A percentile compares a stretch with the other conserved stretches of the same genome.
Conservation (phyloP, 164 flowering plant species). For the Magnolia sinica region DNA sequence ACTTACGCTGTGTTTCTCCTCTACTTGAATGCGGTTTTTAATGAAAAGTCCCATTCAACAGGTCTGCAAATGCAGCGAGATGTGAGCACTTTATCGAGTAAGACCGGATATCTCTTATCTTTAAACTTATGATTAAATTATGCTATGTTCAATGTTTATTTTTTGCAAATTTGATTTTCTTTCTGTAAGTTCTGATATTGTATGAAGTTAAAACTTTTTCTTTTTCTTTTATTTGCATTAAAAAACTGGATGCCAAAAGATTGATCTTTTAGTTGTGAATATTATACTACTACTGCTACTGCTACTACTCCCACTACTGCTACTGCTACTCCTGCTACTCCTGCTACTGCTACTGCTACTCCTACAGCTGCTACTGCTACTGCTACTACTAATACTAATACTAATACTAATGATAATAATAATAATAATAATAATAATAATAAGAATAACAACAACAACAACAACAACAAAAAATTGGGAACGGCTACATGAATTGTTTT, state of each 20-base stretch:
- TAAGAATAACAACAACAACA: no score
- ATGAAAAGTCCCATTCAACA: constrained; percentile 15
- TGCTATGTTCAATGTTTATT: background rate
- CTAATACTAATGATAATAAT: no score
- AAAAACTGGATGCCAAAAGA: background rate
- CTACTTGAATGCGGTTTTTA: background rate
- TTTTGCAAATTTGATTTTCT: background rate
- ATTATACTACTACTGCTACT: no score
- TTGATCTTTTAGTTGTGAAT: background rate
- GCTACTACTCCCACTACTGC: no score
- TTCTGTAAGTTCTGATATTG: background rate
- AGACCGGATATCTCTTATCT: constrained; percentile 10
- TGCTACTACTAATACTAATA: no score
- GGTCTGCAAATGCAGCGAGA: constrained; percentile 78
- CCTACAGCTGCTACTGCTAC: no score
- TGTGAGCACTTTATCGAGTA: constrained; percentile 50
- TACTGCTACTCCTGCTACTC: no score
- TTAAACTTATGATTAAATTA: background rate
- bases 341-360: no score
- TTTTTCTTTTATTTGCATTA: no score
- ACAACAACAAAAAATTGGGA: no score
- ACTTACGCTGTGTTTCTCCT: background rate
- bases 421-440: no score
- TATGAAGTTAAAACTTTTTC: background rate
- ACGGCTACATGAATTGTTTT: no score